A percentile compares a stretch with the other conserved stretches of the same genome.
These are phyloP conservation scores for Exophiala alcalophila DNA, from an alignment of 2,329 filamentous ascomycete genomes.

Conservation along the genomic window DNA sequence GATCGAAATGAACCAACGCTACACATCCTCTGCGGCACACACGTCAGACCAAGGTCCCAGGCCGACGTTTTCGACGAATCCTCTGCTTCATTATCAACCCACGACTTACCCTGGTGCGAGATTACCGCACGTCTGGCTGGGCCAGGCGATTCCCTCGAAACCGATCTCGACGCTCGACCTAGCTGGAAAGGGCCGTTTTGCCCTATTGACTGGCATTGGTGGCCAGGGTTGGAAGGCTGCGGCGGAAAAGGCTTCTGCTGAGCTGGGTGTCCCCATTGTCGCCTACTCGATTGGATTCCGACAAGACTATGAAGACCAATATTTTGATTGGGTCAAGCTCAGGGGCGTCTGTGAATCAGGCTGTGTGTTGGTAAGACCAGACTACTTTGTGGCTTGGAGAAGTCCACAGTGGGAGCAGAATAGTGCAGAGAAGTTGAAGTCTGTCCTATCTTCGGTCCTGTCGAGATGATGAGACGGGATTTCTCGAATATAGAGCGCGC, in stretches of 20 bases:
- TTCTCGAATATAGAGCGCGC: no score
- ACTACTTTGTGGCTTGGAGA: slow-evolving; percentile 59
- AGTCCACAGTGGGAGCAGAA: slow-evolving; percentile 16
- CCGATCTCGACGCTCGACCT: slow-evolving; percentile 58
- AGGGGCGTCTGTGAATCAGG: slow-evolving; percentile 57
- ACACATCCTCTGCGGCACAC: slow-evolving; percentile 46
- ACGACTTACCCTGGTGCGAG: slow-evolving; percentile 59
- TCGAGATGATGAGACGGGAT: no score
- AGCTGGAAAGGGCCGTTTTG: slow-evolving; percentile 54
- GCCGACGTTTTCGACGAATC: slow-evolving; percentile 35
- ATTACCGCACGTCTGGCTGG: slow-evolving; percentile 63
- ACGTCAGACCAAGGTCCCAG: slow-evolving; percentile 40
- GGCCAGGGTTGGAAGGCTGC: slow-evolving; percentile 54
- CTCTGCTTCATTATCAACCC: slow-evolving; percentile 43
- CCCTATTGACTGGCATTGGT: slow-evolving; percentile 53
- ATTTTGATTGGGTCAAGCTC: slow-evolving; percentile 56
- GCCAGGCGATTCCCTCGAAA: slow-evolving; percentile 44
- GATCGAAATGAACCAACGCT: slow-evolving; percentile 59
- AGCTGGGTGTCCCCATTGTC: slow-evolving; percentile 48
- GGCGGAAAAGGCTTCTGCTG: slow-evolving; percentile 38
- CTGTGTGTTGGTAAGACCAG: slow-evolving; percentile 54
- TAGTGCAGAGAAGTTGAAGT: slow-evolving; percentile 7
- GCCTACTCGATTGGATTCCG: slow-evolving; percentile 55
- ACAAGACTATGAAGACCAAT: slow-evolving; percentile 60
- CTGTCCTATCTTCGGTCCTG: slow-evolving; percentile 9